Base-by-base conservation (phyloP, 495 filamentous ascomycete genomes). In the Xylaria grammica region DNA sequence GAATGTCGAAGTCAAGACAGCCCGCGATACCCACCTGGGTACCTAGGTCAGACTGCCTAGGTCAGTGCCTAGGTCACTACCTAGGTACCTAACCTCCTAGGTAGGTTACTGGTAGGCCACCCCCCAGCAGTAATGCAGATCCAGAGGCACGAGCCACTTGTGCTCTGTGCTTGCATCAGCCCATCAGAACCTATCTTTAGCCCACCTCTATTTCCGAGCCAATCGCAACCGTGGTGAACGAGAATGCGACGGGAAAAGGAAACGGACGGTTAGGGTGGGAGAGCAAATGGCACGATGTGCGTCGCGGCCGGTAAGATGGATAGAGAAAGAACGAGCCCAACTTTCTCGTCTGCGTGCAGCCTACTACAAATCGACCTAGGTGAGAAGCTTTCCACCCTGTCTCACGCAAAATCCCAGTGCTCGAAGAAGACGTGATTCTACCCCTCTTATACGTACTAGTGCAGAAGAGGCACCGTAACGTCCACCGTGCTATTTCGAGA, bases 161-260 rank as follows among this genome's bases (percentile, higher is more conserved):
- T 62, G 22, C 60, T 62, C 60, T 40, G 46, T 29, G 30, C 59
- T 62, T 53, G 59, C 34, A 13, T 52, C 59, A 36, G n/a, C 34
- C 36, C 34, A 52, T 61, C 36, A 19, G n/a, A 6, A 13, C 9
- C 48, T 32, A 44, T 62, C 26, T 44, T n/a, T 32, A n/a, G 27
- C 20, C 48, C 58, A 61, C 24, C 30, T 42, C 60, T 51, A 32
- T 34, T 52, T 45, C 60, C 36, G 49, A 62, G 49, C 60, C 60
- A 50, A 53, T 53, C n/a, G 60, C 34, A 13, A 9, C 2, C n/a
- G 17, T 9, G 13, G 32, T 4, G 34, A 44, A 45, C 24, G 24
- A 46, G 54, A 20, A 24, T 48, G 27, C 56, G 19, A 36, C 56
- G 29, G n/a, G 56, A 32, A 59, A 40, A 38, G 50, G 10, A 20